Percentiles rank a stretch among this genome's conserved stretches.
These are phyloP conservation scores for Silene vulgaris DNA, from an alignment of 179 eudicot species.

Conservation along the genomic window DNA sequence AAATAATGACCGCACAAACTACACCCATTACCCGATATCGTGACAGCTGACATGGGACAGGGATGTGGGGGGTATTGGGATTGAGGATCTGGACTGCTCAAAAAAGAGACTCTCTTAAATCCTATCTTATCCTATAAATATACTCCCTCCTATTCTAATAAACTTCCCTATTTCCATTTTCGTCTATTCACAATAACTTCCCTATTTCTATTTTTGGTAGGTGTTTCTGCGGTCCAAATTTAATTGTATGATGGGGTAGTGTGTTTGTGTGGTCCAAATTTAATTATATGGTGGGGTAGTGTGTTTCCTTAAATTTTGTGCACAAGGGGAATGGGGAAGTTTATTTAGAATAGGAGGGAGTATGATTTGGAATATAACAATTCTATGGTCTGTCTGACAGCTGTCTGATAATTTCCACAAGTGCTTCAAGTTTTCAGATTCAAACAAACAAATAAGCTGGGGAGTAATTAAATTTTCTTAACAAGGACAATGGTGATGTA, in stretches of 20 bases:
- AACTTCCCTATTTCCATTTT: too few species aligned
- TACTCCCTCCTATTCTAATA: background rate
- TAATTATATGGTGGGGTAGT: too few species aligned
- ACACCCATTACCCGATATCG: background rate
- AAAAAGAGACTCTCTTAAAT: background rate
- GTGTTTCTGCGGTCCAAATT: too few species aligned
- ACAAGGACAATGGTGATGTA: background rate
- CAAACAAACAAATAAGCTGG: background rate
- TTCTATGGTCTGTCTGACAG: background rate
- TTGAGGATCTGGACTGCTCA: background rate
- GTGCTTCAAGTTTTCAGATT: background rate
- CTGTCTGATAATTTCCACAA: background rate
- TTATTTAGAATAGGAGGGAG: too few species aligned
- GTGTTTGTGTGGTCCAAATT: too few species aligned
- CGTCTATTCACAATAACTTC: too few species aligned
- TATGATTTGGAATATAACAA: background rate
- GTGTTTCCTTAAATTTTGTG: too few species aligned
- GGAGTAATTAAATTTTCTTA: background rate
- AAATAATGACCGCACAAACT: too few species aligned
- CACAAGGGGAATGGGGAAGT: too few species aligned
- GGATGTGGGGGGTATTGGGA: background rate
- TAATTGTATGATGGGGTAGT: too few species aligned
- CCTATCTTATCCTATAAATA: background rate
- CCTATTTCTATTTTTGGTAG: too few species aligned
- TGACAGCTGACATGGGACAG: background rate